Evolutionary conservation across 2,329 filamentous ascomycete genomes (phyloP), one percentile per base, ranked within the genome.

Genomic region (Penicillium corylophilum): DNA sequence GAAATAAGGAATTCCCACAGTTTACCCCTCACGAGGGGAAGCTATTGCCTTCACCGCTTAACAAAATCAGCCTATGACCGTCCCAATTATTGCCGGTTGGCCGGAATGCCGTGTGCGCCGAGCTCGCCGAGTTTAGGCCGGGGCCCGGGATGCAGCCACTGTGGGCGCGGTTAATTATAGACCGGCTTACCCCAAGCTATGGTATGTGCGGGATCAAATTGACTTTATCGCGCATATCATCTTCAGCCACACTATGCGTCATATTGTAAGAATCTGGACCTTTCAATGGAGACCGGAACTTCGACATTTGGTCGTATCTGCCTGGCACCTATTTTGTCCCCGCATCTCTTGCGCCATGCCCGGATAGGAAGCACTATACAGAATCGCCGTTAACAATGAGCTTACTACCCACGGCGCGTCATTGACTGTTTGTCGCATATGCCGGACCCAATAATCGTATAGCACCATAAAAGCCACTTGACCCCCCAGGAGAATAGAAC

Each of bases 1-100:
- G 73, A 43, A 71, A 73, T 81, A 33, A 84, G 76, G 46, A 83
- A 74, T 7, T 82, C 77, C 0, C 74, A 77, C 2, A 82, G 50
- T 33, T 40, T 40, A 31, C 50, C 29, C 50, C 50, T 53, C 50
- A 46, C 46, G 50, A 53, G 50, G 50, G 35, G 50, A 39, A 42
- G 26, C 26, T 9, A 28, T 28, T 10, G 3, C 12, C 9, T 10
- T 10, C 26, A 28, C 26, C 26, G 26, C 36, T 20, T 20, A 8
- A 16, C 1, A 4, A 15, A 31, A 31, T 31, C 4, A 31, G 29
- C 29, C 12, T 15, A 31, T 31, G 12, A n/a, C 6, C 12, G 13
- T 15, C 29, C 4, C 5, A 2, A 15, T 31, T 31, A 15, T 13
- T 31, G 29, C 15, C 16, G 4, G 13, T 3, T 5, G 13, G 22